Evolutionary conservation across 2,329 filamentous ascomycete species (phyloP).

Genomic region (Apiospora kogelbergensis): DNA sequence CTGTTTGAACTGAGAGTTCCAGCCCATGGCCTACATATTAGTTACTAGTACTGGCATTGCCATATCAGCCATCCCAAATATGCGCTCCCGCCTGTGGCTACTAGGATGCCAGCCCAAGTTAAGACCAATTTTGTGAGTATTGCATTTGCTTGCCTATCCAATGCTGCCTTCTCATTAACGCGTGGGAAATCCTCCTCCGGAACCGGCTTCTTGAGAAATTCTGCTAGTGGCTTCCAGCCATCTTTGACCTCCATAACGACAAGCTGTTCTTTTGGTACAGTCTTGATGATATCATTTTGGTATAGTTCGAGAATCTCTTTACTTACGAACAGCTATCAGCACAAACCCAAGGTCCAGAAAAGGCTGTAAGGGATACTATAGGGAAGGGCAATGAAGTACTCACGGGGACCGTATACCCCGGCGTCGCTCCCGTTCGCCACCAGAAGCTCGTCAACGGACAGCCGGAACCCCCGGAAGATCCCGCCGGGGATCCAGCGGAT

Average conservation of each 20-base stretch:
- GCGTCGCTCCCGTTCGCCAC: not conserved
- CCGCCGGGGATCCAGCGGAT: not conserved
- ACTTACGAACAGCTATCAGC: not conserved
- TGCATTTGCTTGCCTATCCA: not conserved
- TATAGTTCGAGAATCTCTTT: not conserved
- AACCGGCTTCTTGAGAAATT: constrained; percentile 21
- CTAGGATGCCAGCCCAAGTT: not conserved
- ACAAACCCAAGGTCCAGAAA: not conserved
- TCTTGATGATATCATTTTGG: constrained; percentile 1
- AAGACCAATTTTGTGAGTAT: not conserved
- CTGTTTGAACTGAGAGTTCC: not conserved
- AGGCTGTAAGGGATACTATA: not conserved
- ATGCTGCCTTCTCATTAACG: constrained; percentile 15
- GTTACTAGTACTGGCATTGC: not conserved
- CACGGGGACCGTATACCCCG: not conserved
- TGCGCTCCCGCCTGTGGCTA: not conserved
- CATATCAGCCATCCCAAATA: not conserved
- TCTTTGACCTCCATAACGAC: constrained; percentile 13
- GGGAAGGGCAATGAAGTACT: not conserved
- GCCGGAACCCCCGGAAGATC: not conserved
- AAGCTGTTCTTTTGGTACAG: not conserved
- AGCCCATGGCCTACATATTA: not conserved
- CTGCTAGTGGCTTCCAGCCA: constrained; percentile 26
- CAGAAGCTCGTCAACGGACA: not conserved
- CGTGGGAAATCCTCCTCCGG: constrained; percentile 18